Base-by-base conservation (phyloP, 257 asterid species). In the Mentha longifolia region DNA sequence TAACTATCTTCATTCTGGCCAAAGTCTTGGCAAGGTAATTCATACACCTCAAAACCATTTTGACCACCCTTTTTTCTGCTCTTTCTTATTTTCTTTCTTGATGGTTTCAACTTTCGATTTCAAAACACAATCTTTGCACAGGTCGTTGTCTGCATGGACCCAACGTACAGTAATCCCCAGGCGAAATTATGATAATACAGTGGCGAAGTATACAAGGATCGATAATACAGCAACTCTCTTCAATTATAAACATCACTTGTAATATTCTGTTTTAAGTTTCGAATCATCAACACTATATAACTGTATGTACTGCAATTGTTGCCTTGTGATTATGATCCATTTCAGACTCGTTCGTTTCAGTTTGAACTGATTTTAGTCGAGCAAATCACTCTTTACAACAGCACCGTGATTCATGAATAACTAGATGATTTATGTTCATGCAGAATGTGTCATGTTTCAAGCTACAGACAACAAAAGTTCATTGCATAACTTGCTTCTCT, bases 21-120 rank as follows among this genome's bases (percentile, higher is more conserved):
- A 79, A 78, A 94, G 99, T 81, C 81, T 89, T 11, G 99, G 99
- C 85, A 94, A 94, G 97, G 99, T 94, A 87, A 14, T 28, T 71
- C 35, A 59, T 17, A 13, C 41, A 2, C n/a, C 3, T 19, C 22
- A 9, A 19, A 62, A 5, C 31, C 30, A 9, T 37, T 51, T 62
- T 6, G 6, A 9, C 39, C 57, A 33, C 37, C n/a, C 37, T 25
- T 28, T 57, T 20, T n/a, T 7, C 1, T 28, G 37, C 25, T 28
- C 31, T 28, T 28, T 28, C 31, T 28, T 28, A 3, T 28, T 28
- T 28, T 28, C 31, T 28, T 28, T 28, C 31, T 13, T 28, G 43
- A 73, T 2, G 8, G 39, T 31, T 28, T 28, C 31, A 28, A 28
- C 8, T 35, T 35, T 6, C 39, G 8, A 35, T 35, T 8, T 28